A percentile compares a stretch with the other conserved stretches of the same genome.
Evolutionary conservation across 2,329 filamentous ascomycete species (phyloP).

Genomic region (Atkinsonella texensis): DNA sequence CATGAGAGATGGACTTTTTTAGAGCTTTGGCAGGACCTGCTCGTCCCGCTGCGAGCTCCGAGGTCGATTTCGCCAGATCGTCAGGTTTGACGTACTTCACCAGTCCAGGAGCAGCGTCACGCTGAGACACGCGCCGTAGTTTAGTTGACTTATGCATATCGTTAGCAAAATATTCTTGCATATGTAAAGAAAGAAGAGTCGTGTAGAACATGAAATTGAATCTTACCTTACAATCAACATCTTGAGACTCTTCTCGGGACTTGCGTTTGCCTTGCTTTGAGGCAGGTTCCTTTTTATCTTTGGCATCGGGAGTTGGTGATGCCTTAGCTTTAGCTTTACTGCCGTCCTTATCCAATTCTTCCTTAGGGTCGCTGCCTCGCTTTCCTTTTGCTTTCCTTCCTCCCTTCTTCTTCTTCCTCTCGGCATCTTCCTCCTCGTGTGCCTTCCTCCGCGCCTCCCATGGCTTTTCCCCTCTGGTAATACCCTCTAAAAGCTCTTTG

Average conservation of each 20-base stretch:
- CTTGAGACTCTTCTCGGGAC: constrained; percentile 42
- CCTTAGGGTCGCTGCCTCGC: constrained; percentile 51
- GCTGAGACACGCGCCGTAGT: constrained; percentile 43
- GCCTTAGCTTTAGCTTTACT: constrained; percentile 21
- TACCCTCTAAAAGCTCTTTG: constrained; percentile 64
- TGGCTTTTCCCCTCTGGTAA: constrained; percentile 68
- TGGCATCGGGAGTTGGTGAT: constrained; percentile 31
- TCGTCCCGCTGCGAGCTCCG: constrained; percentile 49
- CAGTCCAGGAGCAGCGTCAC: constrained; percentile 24
- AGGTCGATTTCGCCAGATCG: constrained; percentile 38
- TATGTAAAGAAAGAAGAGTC: background rate
- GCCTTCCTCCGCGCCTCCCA: constrained; percentile 63
- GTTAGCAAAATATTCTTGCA: background rate
- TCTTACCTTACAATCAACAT: constrained; percentile 37
- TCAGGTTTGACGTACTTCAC: constrained; percentile 35
- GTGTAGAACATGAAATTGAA: no score
- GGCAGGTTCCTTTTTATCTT: constrained; percentile 34
- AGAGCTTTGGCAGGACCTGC: constrained; percentile 59
- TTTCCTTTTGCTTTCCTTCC: constrained; percentile 54
- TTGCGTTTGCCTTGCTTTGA: constrained; percentile 44
- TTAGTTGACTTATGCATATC: constrained; percentile 23
- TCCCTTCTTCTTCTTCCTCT: constrained; percentile 43
- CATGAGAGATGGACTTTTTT: constrained; percentile 53
- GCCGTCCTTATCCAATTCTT: constrained; percentile 41
- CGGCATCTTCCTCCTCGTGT: constrained; percentile 51